Evolutionary conservation across 768 basidiomycete species (phyloP).

Genomic region (Galerina sulciceps): DNA sequence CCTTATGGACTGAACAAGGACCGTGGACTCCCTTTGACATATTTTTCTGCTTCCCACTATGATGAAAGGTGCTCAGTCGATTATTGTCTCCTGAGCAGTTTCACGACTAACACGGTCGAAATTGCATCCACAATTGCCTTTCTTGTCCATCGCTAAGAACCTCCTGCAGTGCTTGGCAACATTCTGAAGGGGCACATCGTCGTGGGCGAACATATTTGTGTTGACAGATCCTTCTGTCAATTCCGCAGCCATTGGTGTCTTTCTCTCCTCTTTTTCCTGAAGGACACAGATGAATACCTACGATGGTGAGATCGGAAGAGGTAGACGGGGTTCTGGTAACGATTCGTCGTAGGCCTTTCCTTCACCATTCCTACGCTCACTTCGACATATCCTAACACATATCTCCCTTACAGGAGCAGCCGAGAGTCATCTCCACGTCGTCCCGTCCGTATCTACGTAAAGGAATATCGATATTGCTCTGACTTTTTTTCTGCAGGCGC

Average conservation of each 20-base stretch:
- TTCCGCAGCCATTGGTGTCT: not conserved
- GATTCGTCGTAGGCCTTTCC: constrained; percentile 37
- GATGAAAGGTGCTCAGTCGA: constrained; percentile 4
- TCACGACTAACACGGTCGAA: not conserved
- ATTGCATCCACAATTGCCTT: constrained; percentile 16
- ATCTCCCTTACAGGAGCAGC: constrained; percentile 49
- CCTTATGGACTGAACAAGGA: not conserved
- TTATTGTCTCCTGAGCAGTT: constrained; percentile 1
- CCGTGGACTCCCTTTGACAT: not conserved
- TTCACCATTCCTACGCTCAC: not conserved
- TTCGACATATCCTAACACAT: not conserved
- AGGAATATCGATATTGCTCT: not conserved
- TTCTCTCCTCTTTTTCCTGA: not conserved
- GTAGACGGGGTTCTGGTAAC: constrained; percentile 33
- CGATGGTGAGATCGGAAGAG: constrained; percentile 40
- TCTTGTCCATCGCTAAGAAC: not conserved
- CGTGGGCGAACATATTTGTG: too few species aligned
- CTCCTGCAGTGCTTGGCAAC: too few species aligned
- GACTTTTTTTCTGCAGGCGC: constrained; percentile 31
- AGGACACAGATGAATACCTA: constrained; percentile 13
- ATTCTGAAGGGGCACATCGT: too few species aligned
- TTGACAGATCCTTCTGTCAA: too few species aligned
- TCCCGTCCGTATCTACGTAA: constrained; percentile 34
- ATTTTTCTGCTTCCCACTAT: not conserved
- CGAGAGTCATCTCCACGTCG: constrained; percentile 56